A percentile compares a stretch with the other conserved stretches of the same genome.
phyloP scores from a whole-genome alignment of 176 grass and related monocot genomes.

The Neostapfia colusana region DNA sequence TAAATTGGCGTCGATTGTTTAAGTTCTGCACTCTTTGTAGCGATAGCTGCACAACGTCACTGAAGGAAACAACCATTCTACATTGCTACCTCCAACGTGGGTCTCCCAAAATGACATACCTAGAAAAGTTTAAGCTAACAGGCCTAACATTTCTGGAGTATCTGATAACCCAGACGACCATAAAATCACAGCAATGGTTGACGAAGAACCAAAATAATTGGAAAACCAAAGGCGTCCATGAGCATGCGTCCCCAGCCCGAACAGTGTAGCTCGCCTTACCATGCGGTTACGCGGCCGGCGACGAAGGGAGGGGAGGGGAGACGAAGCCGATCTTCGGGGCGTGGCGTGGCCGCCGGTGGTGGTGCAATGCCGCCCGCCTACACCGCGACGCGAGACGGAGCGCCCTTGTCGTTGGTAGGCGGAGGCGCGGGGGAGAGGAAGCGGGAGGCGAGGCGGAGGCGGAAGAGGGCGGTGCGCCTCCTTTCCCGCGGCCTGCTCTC shows the following conservation, averaged over 20 bases:
- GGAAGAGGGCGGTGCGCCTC: background rate
- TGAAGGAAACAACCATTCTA: background rate
- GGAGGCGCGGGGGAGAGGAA: slow-evolving; percentile 1
- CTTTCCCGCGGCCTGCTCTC: background rate
- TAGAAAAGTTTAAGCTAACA: background rate
- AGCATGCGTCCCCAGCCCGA: background rate
- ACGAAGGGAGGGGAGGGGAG: background rate
- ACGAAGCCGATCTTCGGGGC: background rate
- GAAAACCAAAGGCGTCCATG: background rate
- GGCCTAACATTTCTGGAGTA: background rate
- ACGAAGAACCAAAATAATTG: background rate
- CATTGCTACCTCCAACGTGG: background rate
- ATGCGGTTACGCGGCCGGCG: background rate
- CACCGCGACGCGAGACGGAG: slow-evolving; percentile 34
- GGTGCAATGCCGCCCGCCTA: slow-evolving; percentile 30
- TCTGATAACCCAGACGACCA: background rate
- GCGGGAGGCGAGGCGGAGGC: background rate
- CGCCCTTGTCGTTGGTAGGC: slow-evolving; percentile 30
- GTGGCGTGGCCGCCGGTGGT: background rate
- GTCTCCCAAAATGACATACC: background rate
- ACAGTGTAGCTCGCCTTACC: background rate
- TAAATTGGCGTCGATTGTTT: background rate
- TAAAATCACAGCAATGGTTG: background rate
- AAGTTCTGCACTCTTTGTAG: background rate
- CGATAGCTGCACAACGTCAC: background rate